Evolutionary conservation across 352 stramenopile genomes (phyloP).

Genomic region (Thraustochytrium sp.): DNA sequence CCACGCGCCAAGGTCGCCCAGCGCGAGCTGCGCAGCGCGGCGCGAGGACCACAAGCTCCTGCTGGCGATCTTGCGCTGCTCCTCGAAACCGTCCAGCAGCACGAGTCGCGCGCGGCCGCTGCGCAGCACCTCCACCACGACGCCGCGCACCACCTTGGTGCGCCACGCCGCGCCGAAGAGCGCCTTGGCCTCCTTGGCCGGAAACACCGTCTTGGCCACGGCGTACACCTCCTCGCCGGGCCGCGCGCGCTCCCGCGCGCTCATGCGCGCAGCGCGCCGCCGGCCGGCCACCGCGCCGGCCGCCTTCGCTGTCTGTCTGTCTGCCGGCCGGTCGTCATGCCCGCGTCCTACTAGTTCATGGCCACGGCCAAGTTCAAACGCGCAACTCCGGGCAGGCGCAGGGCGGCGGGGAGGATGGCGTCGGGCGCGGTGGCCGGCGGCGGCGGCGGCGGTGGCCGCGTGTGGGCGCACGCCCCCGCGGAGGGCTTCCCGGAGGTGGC

Average conservation of each 20-base stretch:
- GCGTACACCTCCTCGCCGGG: not conserved
- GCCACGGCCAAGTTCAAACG: too few species aligned
- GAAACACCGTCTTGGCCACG: not conserved
- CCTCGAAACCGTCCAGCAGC: not conserved
- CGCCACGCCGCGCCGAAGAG: not conserved
- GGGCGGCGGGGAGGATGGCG: too few species aligned
- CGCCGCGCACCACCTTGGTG: not conserved
- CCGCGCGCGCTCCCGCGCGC: not conserved
- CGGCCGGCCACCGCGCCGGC: too few species aligned
- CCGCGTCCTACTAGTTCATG: too few species aligned
- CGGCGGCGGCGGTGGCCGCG: too few species aligned
- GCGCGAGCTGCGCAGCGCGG: not conserved
- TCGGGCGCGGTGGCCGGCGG: too few species aligned
- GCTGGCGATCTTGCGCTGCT: not conserved
- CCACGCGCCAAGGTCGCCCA: not conserved
- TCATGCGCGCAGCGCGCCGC: too few species aligned
- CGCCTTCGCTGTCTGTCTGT: too few species aligned
- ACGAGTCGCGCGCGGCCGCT: not conserved
- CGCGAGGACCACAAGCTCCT: not conserved
- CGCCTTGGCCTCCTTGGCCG: not conserved
- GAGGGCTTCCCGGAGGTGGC: not conserved
- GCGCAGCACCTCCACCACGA: not conserved
- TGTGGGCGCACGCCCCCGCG: not conserved
- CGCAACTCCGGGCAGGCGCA: too few species aligned
- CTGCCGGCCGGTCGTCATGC: too few species aligned